Evolutionary conservation across 257 asterid species (phyloP), one percentile per base, ranked within the genome.

Genomic region (Petunia axillaris): DNA sequence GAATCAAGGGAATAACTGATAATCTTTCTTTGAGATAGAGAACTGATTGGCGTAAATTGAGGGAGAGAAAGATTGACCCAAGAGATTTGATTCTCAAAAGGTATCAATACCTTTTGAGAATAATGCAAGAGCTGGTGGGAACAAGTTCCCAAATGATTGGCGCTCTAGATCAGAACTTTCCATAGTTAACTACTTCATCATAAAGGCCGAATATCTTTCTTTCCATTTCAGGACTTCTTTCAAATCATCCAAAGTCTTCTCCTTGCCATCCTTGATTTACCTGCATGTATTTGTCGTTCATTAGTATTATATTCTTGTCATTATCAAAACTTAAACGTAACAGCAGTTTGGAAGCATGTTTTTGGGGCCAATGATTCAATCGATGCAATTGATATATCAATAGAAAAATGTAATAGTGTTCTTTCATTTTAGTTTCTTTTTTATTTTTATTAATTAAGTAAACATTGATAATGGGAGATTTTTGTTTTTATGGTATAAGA

Each of bases 301-400:
- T 1, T 53, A 52, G 41, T 46, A 35, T 5, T 4, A 16, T 82
- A 81, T 85, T 82, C 62, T 70, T 81, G 40, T 16, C 62, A 77
- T 64, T 62, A 87, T 93, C 91, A 94, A 25, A 25, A 25, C 25
- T 25, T 25, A 25, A 25, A 25, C 25, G 25, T 25, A 25, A 25
- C 25, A 25, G 25, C 25, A 0, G 99, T 92, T 87, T 95, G 99
- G 99, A 88, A 97, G 92, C 99, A 90, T 87, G 91, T 91, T 84
- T 83, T 93, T 91, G 98, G 97, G 84, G 87, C 89, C 57, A 87
- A 86, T 37, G 99, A 93, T 57, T 83, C 86, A 75, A 85, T 95
- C 68, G 97, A 95, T 85, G 93, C 88, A 68, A 81, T 95, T 9
- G 97, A 90, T 79, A 87, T 95, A 57, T 93, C 97, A 38, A 89